phyloP scores from a whole-genome alignment of 176 grass and related monocot species.

The Hyparrhenia diplandra region DNA sequence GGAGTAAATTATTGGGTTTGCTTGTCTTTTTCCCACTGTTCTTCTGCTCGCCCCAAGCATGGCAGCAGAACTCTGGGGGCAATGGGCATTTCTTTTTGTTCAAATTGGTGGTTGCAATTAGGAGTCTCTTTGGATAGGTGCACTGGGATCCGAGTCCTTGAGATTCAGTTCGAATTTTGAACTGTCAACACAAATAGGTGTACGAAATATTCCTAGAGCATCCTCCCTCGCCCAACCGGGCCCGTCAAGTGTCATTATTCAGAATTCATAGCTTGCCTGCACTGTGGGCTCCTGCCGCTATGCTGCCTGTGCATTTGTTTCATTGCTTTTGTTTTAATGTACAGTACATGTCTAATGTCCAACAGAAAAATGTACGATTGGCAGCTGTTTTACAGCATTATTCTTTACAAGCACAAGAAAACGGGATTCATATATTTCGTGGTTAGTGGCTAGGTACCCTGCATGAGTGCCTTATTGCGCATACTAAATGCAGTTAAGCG shows the following conservation, averaged over 20 bases:
- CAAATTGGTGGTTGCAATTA: slow-evolving; percentile 1
- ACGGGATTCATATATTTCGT: background rate
- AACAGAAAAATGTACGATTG: background rate
- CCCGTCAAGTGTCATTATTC: background rate
- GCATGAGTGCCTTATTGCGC: background rate
- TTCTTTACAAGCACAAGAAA: slow-evolving; percentile 6
- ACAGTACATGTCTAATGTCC: background rate
- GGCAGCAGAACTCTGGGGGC: background rate
- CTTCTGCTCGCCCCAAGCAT: background rate
- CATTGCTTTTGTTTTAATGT: background rate
- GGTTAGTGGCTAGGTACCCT: background rate
- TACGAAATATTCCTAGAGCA: background rate
- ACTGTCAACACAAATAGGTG: background rate
- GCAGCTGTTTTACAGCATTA: background rate
- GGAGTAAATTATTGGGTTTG: background rate
- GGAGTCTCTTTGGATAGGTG: background rate
- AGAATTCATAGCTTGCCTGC: slow-evolving; percentile 1
- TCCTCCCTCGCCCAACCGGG: background rate
- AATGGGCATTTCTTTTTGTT: background rate
- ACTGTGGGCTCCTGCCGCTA: background rate
- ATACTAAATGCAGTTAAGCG: slow-evolving; percentile 30
- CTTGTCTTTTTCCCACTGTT: slow-evolving; percentile 22
- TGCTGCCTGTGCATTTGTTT: background rate
- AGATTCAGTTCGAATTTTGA: background rate
- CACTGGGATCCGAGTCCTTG: background rate